Evolutionary conservation across 306 rosid genomes (phyloP).

Genomic region (Potentilla sterilis): DNA sequence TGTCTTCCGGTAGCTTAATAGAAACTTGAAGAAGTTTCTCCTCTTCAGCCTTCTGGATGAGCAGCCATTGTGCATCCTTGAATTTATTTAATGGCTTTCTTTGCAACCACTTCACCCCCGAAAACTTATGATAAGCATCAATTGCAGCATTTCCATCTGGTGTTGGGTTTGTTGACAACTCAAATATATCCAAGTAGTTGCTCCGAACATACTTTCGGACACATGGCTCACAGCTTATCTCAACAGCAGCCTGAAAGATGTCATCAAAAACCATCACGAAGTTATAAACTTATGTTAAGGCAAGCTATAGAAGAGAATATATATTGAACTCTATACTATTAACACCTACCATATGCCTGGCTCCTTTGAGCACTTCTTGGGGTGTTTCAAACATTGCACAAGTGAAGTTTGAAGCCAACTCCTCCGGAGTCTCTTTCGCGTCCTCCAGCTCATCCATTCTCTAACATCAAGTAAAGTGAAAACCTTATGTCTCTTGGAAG

Average conservation of each 20-base stretch:
- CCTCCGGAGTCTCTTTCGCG: slow-evolving; percentile 96
- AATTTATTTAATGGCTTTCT: slow-evolving; percentile 82
- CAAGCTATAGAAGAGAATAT: not conserved
- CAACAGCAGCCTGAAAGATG: slow-evolving; percentile 86
- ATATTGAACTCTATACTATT: not conserved
- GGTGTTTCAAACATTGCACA: slow-evolving; percentile 85
- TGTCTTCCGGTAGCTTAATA: slow-evolving; percentile 77
- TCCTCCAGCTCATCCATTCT: slow-evolving; percentile 82
- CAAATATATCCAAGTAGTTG: slow-evolving; percentile 80
- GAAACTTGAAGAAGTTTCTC: slow-evolving; percentile 88
- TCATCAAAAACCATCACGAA: slow-evolving; percentile 6
- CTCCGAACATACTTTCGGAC: slow-evolving; percentile 85
- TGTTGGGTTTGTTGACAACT: slow-evolving; percentile 86
- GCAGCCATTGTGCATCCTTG: slow-evolving; percentile 97
- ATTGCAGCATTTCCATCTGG: slow-evolving; percentile 66
- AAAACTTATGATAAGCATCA: slow-evolving; percentile 87
- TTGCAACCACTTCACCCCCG: slow-evolving; percentile 86
- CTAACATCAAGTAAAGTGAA: slow-evolving; percentile 33
- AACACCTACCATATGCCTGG: slow-evolving; percentile 85
- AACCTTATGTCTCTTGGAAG: slow-evolving; percentile 12
- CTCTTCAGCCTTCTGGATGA: slow-evolving; percentile 94
- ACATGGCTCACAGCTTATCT: slow-evolving; percentile 97
- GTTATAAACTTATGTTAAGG: slow-evolving; percentile 9
- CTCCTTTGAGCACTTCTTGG: slow-evolving; percentile 89
- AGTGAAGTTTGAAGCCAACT: slow-evolving; percentile 91